Conservation (phyloP, 257 asterid species). For the Scutellaria galericulata region DNA sequence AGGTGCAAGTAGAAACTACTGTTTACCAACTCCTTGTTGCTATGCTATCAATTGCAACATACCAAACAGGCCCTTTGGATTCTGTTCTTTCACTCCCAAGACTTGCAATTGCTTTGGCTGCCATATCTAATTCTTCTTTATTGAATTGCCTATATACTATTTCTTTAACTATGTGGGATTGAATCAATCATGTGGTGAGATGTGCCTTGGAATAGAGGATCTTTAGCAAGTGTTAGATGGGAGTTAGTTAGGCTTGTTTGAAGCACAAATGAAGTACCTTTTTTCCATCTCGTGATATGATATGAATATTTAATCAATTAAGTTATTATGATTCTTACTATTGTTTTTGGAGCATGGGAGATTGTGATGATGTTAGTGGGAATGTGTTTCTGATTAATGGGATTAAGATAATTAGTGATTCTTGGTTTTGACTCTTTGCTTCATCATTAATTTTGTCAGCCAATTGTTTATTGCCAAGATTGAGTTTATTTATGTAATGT, state of each 20-base stretch:
- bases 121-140: slow-evolving; percentile 45
- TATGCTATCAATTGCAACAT: slow-evolving; percentile 88
- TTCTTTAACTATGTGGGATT: no score
- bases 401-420: slow-evolving; percentile 9
- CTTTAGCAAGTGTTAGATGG: background rate
- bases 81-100: slow-evolving; percentile 84
- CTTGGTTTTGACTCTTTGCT: background rate
- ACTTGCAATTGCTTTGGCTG: slow-evolving; percentile 85
- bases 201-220: no score
- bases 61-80: slow-evolving; percentile 91
- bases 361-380: slow-evolving; percentile 23
- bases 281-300: background rate
- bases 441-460: slow-evolving; percentile 14
- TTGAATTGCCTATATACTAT: no score
- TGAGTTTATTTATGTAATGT: background rate
- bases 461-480: slow-evolving; percentile 15
- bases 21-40: slow-evolving; percentile 84
- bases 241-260: background rate
- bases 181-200: no score
- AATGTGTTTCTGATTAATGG: slow-evolving; percentile 16
- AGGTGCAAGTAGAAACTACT: slow-evolving; percentile 46
- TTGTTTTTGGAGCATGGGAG: background rate
- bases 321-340: slow-evolving; percentile 17
- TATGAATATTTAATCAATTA: background rate
- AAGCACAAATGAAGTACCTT: slow-evolving; percentile 21